Percentiles rank a stretch among this genome's conserved stretches.
Evolutionary conservation across 257 asterid species (phyloP).

Genomic region (Solanum etuberosum): DNA sequence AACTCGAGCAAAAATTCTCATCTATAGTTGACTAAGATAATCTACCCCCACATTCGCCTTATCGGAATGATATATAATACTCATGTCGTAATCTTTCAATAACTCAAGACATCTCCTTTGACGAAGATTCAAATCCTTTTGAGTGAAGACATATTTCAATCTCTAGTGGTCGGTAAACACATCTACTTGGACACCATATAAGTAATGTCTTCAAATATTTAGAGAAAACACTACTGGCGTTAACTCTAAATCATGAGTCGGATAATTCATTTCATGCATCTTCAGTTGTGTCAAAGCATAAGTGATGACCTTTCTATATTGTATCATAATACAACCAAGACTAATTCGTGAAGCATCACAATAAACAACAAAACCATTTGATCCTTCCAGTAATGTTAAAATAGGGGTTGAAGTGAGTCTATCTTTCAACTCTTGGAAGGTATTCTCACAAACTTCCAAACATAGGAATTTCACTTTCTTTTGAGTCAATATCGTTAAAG

Average conservation of each 20-base stretch:
- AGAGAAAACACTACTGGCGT: background rate
- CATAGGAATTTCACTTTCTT: background rate
- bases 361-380: background rate
- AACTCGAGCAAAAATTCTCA: too few species aligned
- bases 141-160: background rate
- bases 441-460: background rate
- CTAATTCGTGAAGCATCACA: background rate
- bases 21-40: background rate
- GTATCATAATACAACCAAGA: background rate
- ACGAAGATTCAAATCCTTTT: background rate
- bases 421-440: background rate
- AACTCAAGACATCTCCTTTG: background rate
- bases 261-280: background rate
- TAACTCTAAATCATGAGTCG: background rate
- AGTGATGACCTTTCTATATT: too few species aligned
- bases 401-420: background rate
- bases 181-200: background rate
- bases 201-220: too few species aligned
- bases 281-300: too few species aligned
- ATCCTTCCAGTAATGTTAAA: background rate
- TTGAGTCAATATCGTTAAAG: background rate
- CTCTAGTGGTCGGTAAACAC: background rate
- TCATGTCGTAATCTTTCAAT: background rate
- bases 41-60: background rate
- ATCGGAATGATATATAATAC: background rate